Percentiles rank a stretch among this genome's conserved stretches.
Conservation (phyloP, 1,139 yeast species). For the Scheffersomyces illinoinensis region DNA sequence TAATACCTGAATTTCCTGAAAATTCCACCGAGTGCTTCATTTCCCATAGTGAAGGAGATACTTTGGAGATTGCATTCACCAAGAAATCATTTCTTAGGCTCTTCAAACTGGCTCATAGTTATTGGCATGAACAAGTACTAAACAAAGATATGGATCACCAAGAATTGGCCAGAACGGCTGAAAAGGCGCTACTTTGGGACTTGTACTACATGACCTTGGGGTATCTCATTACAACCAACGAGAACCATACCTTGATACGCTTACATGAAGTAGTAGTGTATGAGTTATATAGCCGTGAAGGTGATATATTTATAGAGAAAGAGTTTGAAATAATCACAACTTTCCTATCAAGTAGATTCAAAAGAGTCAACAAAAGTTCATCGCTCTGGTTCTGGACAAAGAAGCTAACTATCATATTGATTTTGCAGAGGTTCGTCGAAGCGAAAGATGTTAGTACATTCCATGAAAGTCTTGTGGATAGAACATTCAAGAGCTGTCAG, state of each 20-base stretch:
- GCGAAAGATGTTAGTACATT: background rate
- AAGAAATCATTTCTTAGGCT: constrained; percentile 30
- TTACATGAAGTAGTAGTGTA: constrained; percentile 30
- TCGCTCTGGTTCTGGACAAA: constrained; percentile 41
- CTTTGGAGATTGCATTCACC: constrained; percentile 36
- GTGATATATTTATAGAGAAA: constrained; percentile 10
- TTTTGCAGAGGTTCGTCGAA: constrained; percentile 8
- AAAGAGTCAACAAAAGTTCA: constrained; percentile 44
- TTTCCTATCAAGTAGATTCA: constrained; percentile 33
- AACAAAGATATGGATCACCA: constrained; percentile 4
- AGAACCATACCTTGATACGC: constrained; percentile 35
- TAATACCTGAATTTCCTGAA: constrained; percentile 17
- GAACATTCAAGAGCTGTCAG: constrained; percentile 31
- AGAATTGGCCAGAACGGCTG: background rate
- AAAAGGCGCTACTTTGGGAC: constrained; percentile 2
- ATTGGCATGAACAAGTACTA: constrained; percentile 23
- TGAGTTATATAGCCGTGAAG: constrained; percentile 12
- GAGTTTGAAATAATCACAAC: constrained; percentile 36
- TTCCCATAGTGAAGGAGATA: constrained; percentile 14
- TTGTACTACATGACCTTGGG: constrained; percentile 32
- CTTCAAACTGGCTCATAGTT: constrained; percentile 36
- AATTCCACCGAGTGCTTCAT: background rate
- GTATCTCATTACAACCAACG: constrained; percentile 41
- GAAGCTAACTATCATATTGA: constrained; percentile 24
- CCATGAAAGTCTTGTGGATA: constrained; percentile 11